Evolutionary conservation across 106 monocot genomes (phyloP).

Genomic region (Dioscorea dumetorum): DNA sequence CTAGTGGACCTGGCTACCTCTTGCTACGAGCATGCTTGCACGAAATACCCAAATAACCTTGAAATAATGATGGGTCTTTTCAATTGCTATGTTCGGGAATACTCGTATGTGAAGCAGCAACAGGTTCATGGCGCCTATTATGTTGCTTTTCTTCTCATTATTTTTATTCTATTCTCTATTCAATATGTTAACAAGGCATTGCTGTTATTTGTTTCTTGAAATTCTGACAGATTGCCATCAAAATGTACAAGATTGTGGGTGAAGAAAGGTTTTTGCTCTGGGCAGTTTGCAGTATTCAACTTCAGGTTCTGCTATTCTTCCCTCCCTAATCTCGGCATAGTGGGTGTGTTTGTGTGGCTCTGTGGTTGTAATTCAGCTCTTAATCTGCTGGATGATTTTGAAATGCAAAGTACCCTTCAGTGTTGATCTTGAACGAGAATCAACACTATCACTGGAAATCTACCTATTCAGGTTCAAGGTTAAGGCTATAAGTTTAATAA

Average conservation of each 20-base stretch:
- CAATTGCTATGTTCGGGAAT: constrained; percentile 93
- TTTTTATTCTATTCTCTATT: background rate
- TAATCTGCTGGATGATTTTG: too few relatives aligned
- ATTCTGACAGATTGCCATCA: constrained; percentile 89
- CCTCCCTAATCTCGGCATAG: background rate
- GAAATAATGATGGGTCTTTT: constrained; percentile 95
- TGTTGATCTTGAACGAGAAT: too few relatives aligned
- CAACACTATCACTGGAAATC: too few relatives aligned
- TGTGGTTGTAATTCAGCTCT: too few relatives aligned
- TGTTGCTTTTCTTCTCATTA: constrained; percentile 1
- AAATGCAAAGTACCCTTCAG: too few relatives aligned
- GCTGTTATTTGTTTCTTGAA: constrained; percentile 6
- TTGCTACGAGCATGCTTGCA: constrained; percentile 91
- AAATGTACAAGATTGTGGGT: constrained; percentile 90
- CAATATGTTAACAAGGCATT: background rate
- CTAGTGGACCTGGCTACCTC: constrained; percentile 96
- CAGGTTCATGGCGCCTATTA: constrained; percentile 43
- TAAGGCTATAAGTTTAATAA: too few relatives aligned
- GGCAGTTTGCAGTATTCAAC: constrained; percentile 97
- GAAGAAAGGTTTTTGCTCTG: constrained; percentile 98
- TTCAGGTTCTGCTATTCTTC: constrained; percentile 48
- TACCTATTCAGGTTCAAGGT: too few relatives aligned
- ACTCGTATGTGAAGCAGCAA: constrained; percentile 93
- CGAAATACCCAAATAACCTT: constrained; percentile 76
- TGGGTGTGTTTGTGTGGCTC: too few relatives aligned